These are phyloP conservation scores for Glonium stellatum DNA, from an alignment of 495 filamentous ascomycete genomes.

Conservation along the genomic window DNA sequence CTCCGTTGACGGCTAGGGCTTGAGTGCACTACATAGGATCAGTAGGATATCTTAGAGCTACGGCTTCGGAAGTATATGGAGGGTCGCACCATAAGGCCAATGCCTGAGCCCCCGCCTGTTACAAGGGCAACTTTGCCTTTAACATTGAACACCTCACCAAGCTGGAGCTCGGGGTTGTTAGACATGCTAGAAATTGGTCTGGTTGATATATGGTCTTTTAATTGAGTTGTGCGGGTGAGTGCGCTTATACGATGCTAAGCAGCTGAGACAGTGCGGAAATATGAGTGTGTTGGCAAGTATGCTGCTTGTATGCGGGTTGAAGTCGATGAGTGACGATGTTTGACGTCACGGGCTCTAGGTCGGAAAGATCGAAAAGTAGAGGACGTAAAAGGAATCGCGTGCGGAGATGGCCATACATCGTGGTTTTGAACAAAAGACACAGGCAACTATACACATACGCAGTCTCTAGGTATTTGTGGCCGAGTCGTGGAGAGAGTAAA, in stretches of 20 bases:
- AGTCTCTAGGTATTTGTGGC: too few relatives aligned
- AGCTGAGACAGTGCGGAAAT: not conserved
- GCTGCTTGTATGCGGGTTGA: not conserved
- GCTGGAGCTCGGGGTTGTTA: conserved; percentile 45
- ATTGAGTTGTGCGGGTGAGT: not conserved
- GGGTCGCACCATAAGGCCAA: conserved; percentile 15
- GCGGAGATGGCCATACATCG: too few relatives aligned
- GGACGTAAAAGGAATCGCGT: too few relatives aligned
- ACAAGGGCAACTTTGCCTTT: conserved; percentile 49
- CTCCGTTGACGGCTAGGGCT: conserved; percentile 55
- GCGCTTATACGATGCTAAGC: not conserved
- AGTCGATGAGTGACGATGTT: not conserved
- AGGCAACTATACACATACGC: too few relatives aligned
- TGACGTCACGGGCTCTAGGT: too few relatives aligned
- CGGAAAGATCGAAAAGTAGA: too few relatives aligned
- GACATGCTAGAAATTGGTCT: conserved; percentile 1
- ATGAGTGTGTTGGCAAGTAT: too few relatives aligned
- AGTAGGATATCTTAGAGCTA: too few relatives aligned
- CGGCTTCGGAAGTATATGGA: not conserved
- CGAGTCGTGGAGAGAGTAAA: too few relatives aligned
- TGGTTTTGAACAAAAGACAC: too few relatives aligned
- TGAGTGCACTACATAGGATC: too few relatives aligned
- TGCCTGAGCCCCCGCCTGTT: conserved; percentile 41
- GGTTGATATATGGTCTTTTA: not conserved
- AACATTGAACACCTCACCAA: conserved; percentile 48